A percentile compares a stretch with the other conserved stretches of the same genome.
These are phyloP conservation scores for Hymenoscyphus fraxineus DNA, from an alignment of 2,329 filamentous ascomycete genomes.

Conservation along the genomic window DNA sequence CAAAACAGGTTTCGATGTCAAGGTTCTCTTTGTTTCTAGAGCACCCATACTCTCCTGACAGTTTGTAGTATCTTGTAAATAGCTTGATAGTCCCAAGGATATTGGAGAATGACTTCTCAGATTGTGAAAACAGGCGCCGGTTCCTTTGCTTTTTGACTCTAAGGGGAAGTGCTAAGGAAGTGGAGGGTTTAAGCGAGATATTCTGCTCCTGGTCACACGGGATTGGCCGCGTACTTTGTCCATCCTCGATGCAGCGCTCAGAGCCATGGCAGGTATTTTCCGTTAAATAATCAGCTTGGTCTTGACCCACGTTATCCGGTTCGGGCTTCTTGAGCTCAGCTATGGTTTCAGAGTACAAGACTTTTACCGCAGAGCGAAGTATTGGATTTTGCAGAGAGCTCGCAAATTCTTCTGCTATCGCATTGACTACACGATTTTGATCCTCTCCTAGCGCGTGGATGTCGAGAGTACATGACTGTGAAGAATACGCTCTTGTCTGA, in stretches of 20 bases:
- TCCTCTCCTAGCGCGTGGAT: not conserved
- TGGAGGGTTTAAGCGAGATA: not conserved
- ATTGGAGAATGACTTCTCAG: not conserved
- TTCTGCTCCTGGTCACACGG: not conserved
- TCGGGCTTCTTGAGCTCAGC: not conserved
- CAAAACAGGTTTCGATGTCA: not conserved
- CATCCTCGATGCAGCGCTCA: not conserved
- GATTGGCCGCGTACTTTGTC: not conserved
- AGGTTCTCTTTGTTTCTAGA: not conserved
- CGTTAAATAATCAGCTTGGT: not conserved
- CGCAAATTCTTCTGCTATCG: not conserved
- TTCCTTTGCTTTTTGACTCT: not conserved
- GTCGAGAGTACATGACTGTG: not conserved
- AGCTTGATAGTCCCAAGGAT: not conserved
- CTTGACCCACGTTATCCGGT: not conserved
- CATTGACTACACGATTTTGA: not conserved
- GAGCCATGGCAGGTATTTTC: not conserved
- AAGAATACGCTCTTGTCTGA: not conserved
- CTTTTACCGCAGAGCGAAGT: not conserved
- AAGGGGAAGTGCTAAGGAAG: not conserved
- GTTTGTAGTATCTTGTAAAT: not conserved
- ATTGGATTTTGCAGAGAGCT: not conserved
- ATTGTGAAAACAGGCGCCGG: not conserved
- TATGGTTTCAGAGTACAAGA: not conserved
- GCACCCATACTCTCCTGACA: not conserved